Percentiles rank a stretch among this genome's conserved stretches.
Conservation (phyloP, 2,329 filamentous ascomycete genomes). For the Cryphonectria parasitica region DNA sequence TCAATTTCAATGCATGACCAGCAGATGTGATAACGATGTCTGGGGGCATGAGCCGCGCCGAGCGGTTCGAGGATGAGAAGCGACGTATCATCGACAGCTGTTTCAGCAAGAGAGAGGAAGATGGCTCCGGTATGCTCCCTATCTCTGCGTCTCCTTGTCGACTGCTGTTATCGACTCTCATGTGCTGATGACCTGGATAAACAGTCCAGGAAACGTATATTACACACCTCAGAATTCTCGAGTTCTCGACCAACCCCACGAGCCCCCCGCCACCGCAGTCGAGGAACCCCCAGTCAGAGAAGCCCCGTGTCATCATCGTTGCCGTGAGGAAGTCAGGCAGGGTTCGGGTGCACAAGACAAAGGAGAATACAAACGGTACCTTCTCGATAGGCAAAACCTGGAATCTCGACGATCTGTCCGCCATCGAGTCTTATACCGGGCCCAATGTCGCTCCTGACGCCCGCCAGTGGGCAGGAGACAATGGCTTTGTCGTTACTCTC, state of each 20-base stretch:
- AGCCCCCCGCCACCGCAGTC: constrained; percentile 81
- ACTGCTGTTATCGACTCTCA: constrained; percentile 8
- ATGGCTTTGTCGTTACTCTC: constrained; percentile 85
- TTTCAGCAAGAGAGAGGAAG: constrained; percentile 85
- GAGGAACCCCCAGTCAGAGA: constrained; percentile 73
- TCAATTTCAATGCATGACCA: constrained; percentile 11
- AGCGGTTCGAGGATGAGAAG: constrained; percentile 97
- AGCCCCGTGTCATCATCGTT: constrained; percentile 88
- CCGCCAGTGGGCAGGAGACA: constrained; percentile 79
- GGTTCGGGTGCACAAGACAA: constrained; percentile 94
- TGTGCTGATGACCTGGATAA: constrained; percentile 29
- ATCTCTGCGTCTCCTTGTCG: constrained; percentile 7
- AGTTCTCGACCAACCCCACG: constrained; percentile 83
- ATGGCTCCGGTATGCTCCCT: constrained; percentile 73
- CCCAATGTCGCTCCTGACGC: constrained; percentile 59
- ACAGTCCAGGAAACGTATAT: constrained; percentile 92
- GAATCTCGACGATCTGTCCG: constrained; percentile 87
- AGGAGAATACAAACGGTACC: constrained; percentile 90
- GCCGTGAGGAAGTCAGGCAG: constrained; percentile 90
- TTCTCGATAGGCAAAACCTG: constrained; percentile 99
- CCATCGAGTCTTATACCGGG: constrained; percentile 80
- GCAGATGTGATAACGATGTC: constrained; percentile 22
- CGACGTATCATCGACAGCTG: constrained; percentile 91
- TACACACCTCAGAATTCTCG: constrained; percentile 89
- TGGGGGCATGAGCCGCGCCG: constrained; percentile 56